Evolutionary conservation across 1,284 basidiomycete species (phyloP).

Genomic region (Ustilago loliicola): DNA sequence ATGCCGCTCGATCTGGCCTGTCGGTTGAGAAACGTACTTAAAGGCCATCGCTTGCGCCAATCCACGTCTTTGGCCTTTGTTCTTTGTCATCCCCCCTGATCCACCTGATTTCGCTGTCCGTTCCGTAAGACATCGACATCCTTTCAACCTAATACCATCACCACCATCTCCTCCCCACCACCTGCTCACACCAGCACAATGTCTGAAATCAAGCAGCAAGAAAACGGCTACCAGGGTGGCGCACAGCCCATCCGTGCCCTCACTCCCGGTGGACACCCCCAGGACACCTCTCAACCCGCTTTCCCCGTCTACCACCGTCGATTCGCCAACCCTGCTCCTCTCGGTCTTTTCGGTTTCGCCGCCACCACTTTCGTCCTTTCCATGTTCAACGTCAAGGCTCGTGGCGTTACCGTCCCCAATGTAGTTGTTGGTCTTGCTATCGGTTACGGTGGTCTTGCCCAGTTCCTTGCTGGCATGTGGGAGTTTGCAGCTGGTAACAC

Average conservation of each 20-base stretch:
- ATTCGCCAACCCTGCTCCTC: conserved; percentile 74
- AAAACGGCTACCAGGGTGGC: conserved; percentile 59
- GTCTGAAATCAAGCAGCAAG: conserved; percentile 54
- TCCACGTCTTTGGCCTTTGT: no score
- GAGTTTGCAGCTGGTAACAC: conserved; percentile 80
- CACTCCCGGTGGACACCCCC: conserved; percentile 72
- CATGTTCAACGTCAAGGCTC: conserved; percentile 67
- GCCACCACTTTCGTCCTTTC: conserved; percentile 75
- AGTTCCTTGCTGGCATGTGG: conserved; percentile 75
- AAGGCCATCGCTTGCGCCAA: background rate
- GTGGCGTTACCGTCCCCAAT: conserved; percentile 61
- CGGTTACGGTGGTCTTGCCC: conserved; percentile 80
- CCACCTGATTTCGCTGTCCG: background rate
- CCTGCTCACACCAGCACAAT: conserved; percentile 14
- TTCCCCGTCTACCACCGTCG: conserved; percentile 69
- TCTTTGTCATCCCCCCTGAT: background rate
- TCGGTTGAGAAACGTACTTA: conserved; percentile 5
- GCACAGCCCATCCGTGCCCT: conserved; percentile 47
- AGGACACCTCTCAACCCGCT: conserved; percentile 71
- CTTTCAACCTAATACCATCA: background rate
- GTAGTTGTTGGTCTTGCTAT: conserved; percentile 63
- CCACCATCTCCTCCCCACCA: background rate
- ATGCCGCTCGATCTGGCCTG: background rate
- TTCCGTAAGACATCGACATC: background rate
- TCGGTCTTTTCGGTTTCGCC: conserved; percentile 72